phyloP scores from a whole-genome alignment of 495 filamentous ascomycete genomes.

The Penicillium subrubescens region DNA sequence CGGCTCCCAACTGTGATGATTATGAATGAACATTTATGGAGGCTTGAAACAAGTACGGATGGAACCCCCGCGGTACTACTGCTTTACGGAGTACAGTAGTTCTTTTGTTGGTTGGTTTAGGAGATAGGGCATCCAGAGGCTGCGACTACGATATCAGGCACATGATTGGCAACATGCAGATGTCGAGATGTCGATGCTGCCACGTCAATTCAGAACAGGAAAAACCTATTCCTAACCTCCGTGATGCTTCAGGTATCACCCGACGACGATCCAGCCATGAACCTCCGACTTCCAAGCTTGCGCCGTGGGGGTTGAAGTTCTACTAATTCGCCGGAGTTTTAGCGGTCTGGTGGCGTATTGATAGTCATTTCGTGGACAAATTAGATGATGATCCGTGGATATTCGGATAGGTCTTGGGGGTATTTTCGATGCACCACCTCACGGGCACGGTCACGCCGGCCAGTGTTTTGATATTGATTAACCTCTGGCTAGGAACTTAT shows the following conservation, averaged over 20 bases:
- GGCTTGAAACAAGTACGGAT: too few relatives aligned
- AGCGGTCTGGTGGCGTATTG: not conserved
- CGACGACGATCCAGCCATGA: not conserved
- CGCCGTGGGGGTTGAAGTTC: not conserved
- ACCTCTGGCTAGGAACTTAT: not conserved
- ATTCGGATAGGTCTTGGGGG: not conserved
- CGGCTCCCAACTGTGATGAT: too few relatives aligned
- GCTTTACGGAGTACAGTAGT: too few relatives aligned
- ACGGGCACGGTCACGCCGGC: not conserved
- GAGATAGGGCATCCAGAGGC: not conserved
- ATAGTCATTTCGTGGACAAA: not conserved
- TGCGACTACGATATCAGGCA: not conserved
- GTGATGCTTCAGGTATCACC: not conserved
- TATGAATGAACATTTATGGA: too few relatives aligned
- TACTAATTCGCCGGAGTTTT: not conserved
- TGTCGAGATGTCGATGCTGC: not conserved
- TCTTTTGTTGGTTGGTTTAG: not conserved
- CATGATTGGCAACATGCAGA: not conserved
- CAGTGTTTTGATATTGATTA: not conserved
- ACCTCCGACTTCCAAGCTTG: not conserved
- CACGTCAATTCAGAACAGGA: slow-evolving; percentile 3
- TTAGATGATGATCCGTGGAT: not conserved
- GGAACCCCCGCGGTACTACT: too few relatives aligned
- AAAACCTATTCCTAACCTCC: not conserved
- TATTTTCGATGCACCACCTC: not conserved